Percentiles rank a stretch among this genome's conserved stretches.
These are phyloP conservation scores for Plenodomus biglobosus DNA, from an alignment of 2,329 filamentous ascomycete species.

Conservation along the genomic window DNA sequence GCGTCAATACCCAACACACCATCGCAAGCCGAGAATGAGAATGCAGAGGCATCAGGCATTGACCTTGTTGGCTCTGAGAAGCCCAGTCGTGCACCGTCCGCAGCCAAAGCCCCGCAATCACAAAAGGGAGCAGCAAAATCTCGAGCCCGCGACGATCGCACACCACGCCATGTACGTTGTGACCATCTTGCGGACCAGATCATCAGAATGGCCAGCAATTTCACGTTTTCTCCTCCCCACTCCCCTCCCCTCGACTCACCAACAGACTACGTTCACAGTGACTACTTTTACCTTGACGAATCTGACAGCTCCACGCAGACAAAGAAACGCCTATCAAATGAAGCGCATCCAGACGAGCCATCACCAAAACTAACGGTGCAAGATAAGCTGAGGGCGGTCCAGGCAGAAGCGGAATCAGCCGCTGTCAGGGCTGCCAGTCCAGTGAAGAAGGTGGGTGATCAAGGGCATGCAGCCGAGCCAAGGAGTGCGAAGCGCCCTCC, in stretches of 20 bases:
- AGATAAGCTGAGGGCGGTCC: conserved; percentile 50
- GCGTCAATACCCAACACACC: conserved; percentile 40
- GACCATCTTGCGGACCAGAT: conserved; percentile 28
- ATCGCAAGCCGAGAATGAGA: conserved; percentile 35
- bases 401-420: conserved; percentile 44
- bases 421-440: conserved; percentile 23
- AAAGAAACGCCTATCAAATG: conserved; percentile 43
- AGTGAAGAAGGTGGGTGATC: conserved; percentile 18
- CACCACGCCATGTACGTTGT: conserved; percentile 43
- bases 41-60: conserved; percentile 33
- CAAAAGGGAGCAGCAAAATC: conserved; percentile 24
- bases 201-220: conserved; percentile 28
- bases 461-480: conserved; percentile 18
- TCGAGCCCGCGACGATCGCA: conserved; percentile 29
- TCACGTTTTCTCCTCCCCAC: conserved; percentile 29
- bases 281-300: conserved; percentile 4
- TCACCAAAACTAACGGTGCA: conserved; percentile 48
- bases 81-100: conserved; percentile 18
- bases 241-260: conserved; percentile 7
- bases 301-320: conserved; percentile 39
- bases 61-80: conserved; percentile 27
- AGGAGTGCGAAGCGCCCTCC: conserved; percentile 17
- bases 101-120: conserved; percentile 15
- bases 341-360: conserved; percentile 42
- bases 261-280: conserved; percentile 9